phyloP scores from a whole-genome alignment of 169 alveolate species.

The Miamiensis avidus region DNA sequence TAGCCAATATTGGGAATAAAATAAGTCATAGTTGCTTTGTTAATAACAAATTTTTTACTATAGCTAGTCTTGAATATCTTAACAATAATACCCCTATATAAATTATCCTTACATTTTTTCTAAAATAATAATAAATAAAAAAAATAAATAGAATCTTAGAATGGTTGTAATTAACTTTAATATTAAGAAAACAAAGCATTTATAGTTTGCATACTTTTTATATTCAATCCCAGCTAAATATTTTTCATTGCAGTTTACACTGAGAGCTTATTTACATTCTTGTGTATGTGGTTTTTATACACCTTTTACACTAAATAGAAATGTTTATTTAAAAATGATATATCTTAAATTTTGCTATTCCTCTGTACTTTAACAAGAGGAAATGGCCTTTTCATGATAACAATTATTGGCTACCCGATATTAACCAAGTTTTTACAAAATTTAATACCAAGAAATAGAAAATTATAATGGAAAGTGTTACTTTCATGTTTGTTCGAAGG shows the following conservation, averaged over 20 bases:
- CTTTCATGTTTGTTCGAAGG: slow-evolving; percentile 2
- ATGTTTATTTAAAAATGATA: not conserved
- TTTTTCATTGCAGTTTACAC: slow-evolving; percentile 29
- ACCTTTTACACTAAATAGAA: slow-evolving; percentile 9
- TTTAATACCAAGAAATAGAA: not conserved
- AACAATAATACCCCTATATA: slow-evolving; percentile 1
- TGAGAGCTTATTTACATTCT: slow-evolving; percentile 30
- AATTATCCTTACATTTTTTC: not conserved
- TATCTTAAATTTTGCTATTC: slow-evolving; percentile 1
- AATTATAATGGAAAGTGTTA: not conserved
- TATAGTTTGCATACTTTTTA: slow-evolving; percentile 3
- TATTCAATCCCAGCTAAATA: slow-evolving; percentile 26
- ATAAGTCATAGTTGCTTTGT: not conserved
- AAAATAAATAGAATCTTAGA: not conserved
- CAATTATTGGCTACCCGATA: slow-evolving; percentile 18
- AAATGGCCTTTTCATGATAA: slow-evolving; percentile 30
- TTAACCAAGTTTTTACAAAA: slow-evolving; percentile 6
- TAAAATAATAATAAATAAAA: not conserved
- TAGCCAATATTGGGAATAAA: not conserved
- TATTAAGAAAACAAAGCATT: not conserved
- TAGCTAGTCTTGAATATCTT: not conserved
- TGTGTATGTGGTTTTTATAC: slow-evolving; percentile 2
- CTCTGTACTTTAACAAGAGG: slow-evolving; percentile 15
- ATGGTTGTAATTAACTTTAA: not conserved
- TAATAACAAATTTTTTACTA: not conserved